Evolutionary conservation across 768 basidiomycete species (phyloP), one percentile per base, ranked within the genome.

Genomic region (Daedaleopsis sinensis): DNA sequence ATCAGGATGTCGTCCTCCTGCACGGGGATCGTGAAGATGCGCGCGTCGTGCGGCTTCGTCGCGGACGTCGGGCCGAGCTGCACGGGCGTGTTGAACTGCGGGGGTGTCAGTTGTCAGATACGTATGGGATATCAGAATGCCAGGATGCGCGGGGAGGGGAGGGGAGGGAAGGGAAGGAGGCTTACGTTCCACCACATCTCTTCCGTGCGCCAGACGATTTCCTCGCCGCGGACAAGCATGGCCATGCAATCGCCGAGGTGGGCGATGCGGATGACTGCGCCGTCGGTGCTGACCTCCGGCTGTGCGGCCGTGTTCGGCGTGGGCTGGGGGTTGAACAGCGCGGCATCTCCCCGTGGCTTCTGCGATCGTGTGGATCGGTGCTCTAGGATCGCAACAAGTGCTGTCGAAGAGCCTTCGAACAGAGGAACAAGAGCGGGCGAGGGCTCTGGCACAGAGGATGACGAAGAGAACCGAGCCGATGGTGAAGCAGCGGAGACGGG

Each of bases 111-210:
- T 27, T 6, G 46, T 7, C 23, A 49, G 47, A 49, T 12, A 9
- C 24, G 27, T n/a, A 21, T 23, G 47, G 35, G 47, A 48, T 8
- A 21, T 48, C n/a, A 48, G 19, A 11, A 49, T 46, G 21, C 9
- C 21, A 49, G 15, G 47, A 18, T n/a, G 44, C 21, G 19, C 13
- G 23, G n/a, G n/a, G n/a, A n/a, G n/a, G n/a, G n/a, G n/a, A n/a
- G n/a, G n/a, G n/a, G 21, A 49, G 47, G 21, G 7, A 10, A 49
- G 47, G 4, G 5, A 23, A 23, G 3, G 21, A 13, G 11, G 79
- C 85, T 71, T 69, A 86, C 86, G 15, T 81, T 83, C 84, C 93
- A 94, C 86, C 94, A 95, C 92, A 96, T 96, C 74, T 97, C 96
- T 46, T 91, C 85, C 52, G 88, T 91, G 36, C 94, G 82, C 88